Evolutionary conservation across 345 rosid genomes (phyloP).

Genomic region (Populus deltoides): DNA sequence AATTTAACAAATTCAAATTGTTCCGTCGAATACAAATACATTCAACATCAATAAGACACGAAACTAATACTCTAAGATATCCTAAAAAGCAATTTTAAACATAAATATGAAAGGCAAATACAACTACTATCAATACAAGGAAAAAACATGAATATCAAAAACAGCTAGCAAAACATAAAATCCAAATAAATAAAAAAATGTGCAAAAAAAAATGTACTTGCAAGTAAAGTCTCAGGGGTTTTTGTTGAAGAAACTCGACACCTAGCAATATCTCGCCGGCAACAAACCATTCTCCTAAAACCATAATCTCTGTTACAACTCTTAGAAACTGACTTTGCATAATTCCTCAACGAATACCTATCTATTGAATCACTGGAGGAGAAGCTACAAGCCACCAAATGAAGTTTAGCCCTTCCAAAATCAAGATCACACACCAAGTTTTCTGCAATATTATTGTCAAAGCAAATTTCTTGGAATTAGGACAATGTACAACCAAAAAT

Average conservation of each 20-base stretch:
- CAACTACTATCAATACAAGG: background rate
- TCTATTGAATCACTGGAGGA: conserved; percentile 52
- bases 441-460: conserved; percentile 2
- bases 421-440: conserved; percentile 45
- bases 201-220: conserved; percentile 39
- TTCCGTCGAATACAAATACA: background rate
- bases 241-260: conserved; percentile 61
- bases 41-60: too few species aligned
- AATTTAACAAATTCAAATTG: background rate
- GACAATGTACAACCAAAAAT: background rate
- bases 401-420: conserved; percentile 55
- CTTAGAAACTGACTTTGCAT: conserved; percentile 31
- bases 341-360: conserved; percentile 36
- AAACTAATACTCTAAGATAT: too few species aligned
- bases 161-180: background rate
- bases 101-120: background rate
- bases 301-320: conserved; percentile 25
- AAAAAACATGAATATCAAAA: background rate
- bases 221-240: conserved; percentile 48
- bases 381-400: conserved; percentile 57
- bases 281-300: conserved; percentile 45
- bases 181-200: background rate
- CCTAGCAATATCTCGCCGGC: conserved; percentile 39
- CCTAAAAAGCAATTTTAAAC: background rate
- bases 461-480: background rate